Evolutionary conservation across 1,284 basidiomycete species (phyloP).

Genomic region (Bjerkandera adusta): DNA sequence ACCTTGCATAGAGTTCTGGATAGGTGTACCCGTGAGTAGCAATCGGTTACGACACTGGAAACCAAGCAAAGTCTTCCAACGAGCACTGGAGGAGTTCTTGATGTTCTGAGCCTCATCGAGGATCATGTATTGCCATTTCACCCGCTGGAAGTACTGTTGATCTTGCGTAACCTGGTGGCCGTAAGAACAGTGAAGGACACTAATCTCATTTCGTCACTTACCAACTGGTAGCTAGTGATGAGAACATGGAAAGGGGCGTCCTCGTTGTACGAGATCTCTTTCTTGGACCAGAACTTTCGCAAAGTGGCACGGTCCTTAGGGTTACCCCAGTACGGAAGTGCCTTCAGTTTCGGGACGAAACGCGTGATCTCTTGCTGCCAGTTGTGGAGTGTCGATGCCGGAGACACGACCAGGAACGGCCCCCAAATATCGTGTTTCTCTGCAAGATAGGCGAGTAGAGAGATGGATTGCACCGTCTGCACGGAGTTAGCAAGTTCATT

Average conservation of each 20-base stretch:
- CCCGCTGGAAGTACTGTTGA: conserved; percentile 96
- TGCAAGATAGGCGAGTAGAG: conserved; percentile 93
- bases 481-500: neutral
- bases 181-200: conserved; percentile 1
- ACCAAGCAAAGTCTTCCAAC: conserved; percentile 97
- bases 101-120: conserved; percentile 99
- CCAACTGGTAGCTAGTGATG: conserved; percentile 96
- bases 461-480: conserved; percentile 99
- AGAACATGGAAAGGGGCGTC: conserved; percentile 97
- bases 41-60: conserved; percentile 97
- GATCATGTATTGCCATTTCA: conserved; percentile 99
- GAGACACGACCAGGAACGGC: conserved; percentile 98
- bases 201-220: conserved; percentile 13
- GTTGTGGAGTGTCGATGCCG: conserved; percentile 97
- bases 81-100: conserved; percentile 95
- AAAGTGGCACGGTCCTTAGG: conserved; percentile 95
- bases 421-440: conserved; percentile 99
- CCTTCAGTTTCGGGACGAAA: conserved; percentile 94
- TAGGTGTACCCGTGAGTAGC: conserved; percentile 95
- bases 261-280: conserved; percentile 93
- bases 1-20: conserved; percentile 99
- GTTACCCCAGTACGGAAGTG: conserved; percentile 97
- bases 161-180: conserved; percentile 82
- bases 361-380: conserved; percentile 99
- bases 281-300: conserved; percentile 98